Evolutionary conservation across 2,329 filamentous ascomycete species (phyloP).

Genomic region (Fusarium humuli): DNA sequence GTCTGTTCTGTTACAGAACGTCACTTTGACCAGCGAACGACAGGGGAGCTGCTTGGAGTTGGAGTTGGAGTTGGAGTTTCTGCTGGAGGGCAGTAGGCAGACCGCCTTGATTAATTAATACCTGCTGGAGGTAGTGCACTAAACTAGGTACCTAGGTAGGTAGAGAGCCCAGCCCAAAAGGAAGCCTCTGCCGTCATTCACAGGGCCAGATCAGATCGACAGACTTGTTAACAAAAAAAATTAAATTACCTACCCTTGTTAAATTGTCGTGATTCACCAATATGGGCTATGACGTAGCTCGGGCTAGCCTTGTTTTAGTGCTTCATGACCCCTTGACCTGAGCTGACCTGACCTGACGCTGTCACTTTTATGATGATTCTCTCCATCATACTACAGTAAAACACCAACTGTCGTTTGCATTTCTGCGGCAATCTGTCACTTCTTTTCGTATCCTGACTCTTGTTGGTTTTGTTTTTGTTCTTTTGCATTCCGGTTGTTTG

Average conservation of each 20-base stretch:
- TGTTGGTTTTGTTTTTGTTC: background rate
- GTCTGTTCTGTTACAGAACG: no score
- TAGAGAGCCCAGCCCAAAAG: background rate
- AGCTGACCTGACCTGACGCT: background rate
- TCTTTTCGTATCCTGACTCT: background rate
- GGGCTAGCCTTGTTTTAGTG: slow-evolving; percentile 34
- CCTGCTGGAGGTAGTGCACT: background rate
- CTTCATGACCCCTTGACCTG: slow-evolving; percentile 16
- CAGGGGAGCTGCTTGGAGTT: background rate
- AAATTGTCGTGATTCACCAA: slow-evolving; percentile 35
- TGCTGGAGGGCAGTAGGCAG: slow-evolving; percentile 1
- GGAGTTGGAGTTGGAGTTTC: background rate
- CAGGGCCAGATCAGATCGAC: background rate
- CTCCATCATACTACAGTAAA: background rate
- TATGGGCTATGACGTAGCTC: slow-evolving; percentile 33
- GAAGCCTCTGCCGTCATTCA: slow-evolving; percentile 38
- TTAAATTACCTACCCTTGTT: slow-evolving; percentile 3
- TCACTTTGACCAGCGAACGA: slow-evolving; percentile 10
- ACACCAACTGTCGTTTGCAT: background rate
- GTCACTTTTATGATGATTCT: background rate
- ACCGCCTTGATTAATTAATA: slow-evolving; percentile 26
- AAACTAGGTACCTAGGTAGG: no score
- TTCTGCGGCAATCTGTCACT: background rate
- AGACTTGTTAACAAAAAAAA: slow-evolving; percentile 8
- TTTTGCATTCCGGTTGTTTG: background rate